Percentiles rank a stretch among this genome's conserved stretches.
These are phyloP conservation scores for Cenococcum geophilum DNA, from an alignment of 495 filamentous ascomycete genomes.

Conservation along the genomic window DNA sequence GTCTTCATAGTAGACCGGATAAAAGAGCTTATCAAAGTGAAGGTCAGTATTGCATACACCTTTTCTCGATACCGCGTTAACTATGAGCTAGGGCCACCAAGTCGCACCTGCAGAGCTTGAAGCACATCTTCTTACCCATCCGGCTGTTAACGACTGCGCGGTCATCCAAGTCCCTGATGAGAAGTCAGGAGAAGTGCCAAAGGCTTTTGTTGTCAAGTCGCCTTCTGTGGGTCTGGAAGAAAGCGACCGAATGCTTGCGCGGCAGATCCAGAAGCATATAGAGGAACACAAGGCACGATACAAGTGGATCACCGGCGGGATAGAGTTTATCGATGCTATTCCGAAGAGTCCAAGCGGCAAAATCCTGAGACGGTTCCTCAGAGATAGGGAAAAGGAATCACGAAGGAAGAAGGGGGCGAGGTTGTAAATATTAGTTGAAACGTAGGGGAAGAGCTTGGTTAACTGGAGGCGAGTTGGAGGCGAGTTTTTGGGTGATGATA, in stretches of 20 bases:
- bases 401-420: conserved; percentile 47
- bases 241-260: conserved; percentile 51
- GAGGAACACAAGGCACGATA: conserved; percentile 77
- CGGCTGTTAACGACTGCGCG: conserved; percentile 72
- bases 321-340: conserved; percentile 67
- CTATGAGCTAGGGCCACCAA: conserved; percentile 61
- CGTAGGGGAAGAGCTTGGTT: not conserved
- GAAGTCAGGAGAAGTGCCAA: conserved; percentile 72
- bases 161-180: conserved; percentile 78
- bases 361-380: conserved; percentile 74
- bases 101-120: conserved; percentile 89
- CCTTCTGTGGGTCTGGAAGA: conserved; percentile 52
- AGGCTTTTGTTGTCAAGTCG: conserved; percentile 79
- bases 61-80: conserved; percentile 7
- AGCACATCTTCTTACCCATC: conserved; percentile 78
- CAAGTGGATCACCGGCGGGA: conserved; percentile 84
- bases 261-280: conserved; percentile 68
- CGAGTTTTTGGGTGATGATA: not conserved
- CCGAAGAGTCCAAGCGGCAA: conserved; percentile 93
- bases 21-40: conserved; percentile 93
- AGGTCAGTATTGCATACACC: conserved; percentile 48
- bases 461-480: not conserved
- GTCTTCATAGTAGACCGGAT: conserved; percentile 80
- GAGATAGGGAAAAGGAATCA: conserved; percentile 70
- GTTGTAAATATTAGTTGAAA: conserved; percentile 7